These are phyloP conservation scores for Hericium alpestre DNA, from an alignment of 768 basidiomycete genomes.

Conservation along the genomic window DNA sequence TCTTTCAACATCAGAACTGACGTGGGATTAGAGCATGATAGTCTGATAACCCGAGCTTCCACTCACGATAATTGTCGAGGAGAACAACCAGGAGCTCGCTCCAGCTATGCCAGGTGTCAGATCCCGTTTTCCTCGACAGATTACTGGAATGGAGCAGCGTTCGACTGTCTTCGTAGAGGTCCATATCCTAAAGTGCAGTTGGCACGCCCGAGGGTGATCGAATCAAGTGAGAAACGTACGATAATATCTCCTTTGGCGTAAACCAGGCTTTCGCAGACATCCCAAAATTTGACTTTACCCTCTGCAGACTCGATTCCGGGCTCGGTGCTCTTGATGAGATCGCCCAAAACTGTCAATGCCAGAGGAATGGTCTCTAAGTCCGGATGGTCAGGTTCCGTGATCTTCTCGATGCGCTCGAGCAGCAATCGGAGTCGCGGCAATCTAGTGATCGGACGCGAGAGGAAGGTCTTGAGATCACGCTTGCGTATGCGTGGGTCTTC, in stretches of 20 bases:
- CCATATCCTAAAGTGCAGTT: constrained; percentile 54
- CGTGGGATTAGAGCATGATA: constrained; percentile 2
- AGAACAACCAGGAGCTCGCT: constrained; percentile 53
- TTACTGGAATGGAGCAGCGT: constrained; percentile 59
- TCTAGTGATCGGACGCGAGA: constrained; percentile 82
- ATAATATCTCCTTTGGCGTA: constrained; percentile 77
- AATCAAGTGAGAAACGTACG: constrained; percentile 29
- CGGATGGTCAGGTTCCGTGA: constrained; percentile 61
- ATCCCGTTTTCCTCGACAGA: constrained; percentile 47
- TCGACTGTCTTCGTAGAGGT: constrained; percentile 65
- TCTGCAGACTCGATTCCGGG: constrained; percentile 90
- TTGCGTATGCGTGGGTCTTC: constrained; percentile 58
- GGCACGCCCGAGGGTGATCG: constrained; percentile 3
- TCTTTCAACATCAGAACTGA: constrained; percentile 58
- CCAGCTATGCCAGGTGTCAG: constrained; percentile 68
- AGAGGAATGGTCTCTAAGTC: constrained; percentile 72
- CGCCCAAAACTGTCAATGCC: constrained; percentile 53
- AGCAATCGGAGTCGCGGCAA: constrained; percentile 71
- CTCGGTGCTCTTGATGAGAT: constrained; percentile 75
- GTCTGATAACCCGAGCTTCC: not conserved
- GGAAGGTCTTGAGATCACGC: constrained; percentile 70
- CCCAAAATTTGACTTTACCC: constrained; percentile 82
- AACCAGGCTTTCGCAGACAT: constrained; percentile 61
- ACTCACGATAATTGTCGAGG: constrained; percentile 69
- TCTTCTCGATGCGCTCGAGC: constrained; percentile 57